These are phyloP conservation scores for Chaetomiaceae sp. DNA, from an alignment of 2,329 filamentous ascomycete genomes.

Conservation along the genomic window DNA sequence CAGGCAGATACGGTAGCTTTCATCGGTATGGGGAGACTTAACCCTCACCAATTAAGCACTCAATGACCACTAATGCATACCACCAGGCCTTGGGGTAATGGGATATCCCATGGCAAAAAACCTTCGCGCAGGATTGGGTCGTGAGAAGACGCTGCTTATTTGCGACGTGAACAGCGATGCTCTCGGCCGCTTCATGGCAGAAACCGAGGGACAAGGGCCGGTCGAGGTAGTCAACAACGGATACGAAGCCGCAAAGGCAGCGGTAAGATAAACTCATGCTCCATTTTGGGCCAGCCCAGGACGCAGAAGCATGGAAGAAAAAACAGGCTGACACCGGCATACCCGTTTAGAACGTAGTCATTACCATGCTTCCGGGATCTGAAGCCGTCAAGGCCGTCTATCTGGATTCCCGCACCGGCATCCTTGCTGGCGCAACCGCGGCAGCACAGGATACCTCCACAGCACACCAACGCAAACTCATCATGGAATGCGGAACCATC, in stretches of 20 bases:
- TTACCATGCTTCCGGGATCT: constrained; percentile 39
- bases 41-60: too few relatives aligned
- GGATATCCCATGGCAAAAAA: constrained; percentile 36
- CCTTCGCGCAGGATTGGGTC: constrained; percentile 27
- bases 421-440: constrained; percentile 31
- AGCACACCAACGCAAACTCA: constrained; percentile 23
- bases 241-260: constrained; percentile 35
- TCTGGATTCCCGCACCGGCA: constrained; percentile 31
- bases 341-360: constrained; percentile 34
- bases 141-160: constrained; percentile 29
- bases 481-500: constrained; percentile 34
- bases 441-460: constrained; percentile 7
- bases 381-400: constrained; percentile 37
- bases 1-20: constrained; percentile 30
- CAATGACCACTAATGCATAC: neutral
- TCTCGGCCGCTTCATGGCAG: constrained; percentile 34
- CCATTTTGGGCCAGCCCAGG: too few relatives aligned
- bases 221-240: constrained; percentile 36
- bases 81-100: constrained; percentile 34
- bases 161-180: constrained; percentile 36
- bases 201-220: constrained; percentile 32
- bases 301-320: too few relatives aligned
- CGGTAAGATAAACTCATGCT: too few relatives aligned
- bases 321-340: too few relatives aligned
- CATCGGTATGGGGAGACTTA: too few relatives aligned